Conservation (phyloP, 2,329 filamentous ascomycete genomes). For the Cladophialophora carrionii region DNA sequence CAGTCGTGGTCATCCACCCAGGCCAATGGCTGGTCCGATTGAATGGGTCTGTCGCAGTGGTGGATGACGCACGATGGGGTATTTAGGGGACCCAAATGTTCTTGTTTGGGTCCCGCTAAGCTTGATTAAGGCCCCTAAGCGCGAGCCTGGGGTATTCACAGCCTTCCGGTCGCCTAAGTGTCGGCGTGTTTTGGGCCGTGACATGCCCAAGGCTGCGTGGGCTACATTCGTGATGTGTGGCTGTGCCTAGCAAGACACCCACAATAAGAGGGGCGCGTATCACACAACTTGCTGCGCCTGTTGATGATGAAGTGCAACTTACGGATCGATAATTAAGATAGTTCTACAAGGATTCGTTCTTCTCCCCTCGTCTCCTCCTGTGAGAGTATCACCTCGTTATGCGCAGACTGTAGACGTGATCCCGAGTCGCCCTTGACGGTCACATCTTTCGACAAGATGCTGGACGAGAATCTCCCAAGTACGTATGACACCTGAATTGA, state of each 20-base stretch:
- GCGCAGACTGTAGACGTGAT: neutral
- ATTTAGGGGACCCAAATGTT: neutral
- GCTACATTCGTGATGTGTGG: conserved; percentile 8
- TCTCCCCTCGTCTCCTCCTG: neutral
- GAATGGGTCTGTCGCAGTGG: no score
- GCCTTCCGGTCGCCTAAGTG: conserved; percentile 12
- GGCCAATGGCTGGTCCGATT: neutral
- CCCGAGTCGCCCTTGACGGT: neutral
- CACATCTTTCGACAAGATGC: conserved; percentile 59
- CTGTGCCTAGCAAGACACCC: conserved; percentile 11
- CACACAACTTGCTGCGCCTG: neutral
- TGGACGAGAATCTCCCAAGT: conserved; percentile 92
- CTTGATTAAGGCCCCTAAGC: neutral
- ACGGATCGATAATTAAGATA: neutral
- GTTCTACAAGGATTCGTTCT: neutral
- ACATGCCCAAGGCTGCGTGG: conserved; percentile 4
- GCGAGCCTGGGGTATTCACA: neutral
- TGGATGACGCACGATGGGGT: neutral
- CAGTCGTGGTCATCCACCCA: no score
- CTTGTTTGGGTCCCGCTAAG: neutral
- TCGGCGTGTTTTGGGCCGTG: neutral
- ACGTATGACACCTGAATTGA: conserved; percentile 36
- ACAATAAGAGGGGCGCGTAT: conserved; percentile 6
- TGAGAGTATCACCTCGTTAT: conserved; percentile 1
- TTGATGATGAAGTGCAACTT: neutral